A percentile compares a stretch with the other conserved stretches of the same genome.
phyloP scores from a whole-genome alignment of 2,329 filamentous ascomycete species.

The Exophiala spinifera region DNA sequence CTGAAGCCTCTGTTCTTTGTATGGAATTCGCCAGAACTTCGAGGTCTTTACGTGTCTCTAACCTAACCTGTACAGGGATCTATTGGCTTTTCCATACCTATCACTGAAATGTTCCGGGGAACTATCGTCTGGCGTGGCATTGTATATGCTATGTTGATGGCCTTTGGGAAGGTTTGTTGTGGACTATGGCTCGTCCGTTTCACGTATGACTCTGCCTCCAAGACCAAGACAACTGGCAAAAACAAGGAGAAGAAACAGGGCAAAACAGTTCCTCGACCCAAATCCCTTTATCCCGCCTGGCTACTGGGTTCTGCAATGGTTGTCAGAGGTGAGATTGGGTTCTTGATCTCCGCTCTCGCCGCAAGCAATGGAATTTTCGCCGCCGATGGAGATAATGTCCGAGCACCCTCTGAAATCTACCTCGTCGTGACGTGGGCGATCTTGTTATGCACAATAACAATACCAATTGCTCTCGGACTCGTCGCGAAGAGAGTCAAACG shows the following conservation, averaged over 20 bases:
- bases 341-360: slow-evolving; percentile 68
- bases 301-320: slow-evolving; percentile 70
- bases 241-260: background rate
- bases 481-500: slow-evolving; percentile 46
- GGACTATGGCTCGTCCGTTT: slow-evolving; percentile 56
- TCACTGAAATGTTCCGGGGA: slow-evolving; percentile 64
- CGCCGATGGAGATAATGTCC: slow-evolving; percentile 13
- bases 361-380: slow-evolving; percentile 52
- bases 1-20: slow-evolving; percentile 72
- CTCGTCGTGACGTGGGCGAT: slow-evolving; percentile 57
- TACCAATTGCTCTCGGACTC: slow-evolving; percentile 52
- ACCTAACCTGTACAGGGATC: slow-evolving; percentile 36
- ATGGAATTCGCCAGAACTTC: no score
- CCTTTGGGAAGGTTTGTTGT: slow-evolving; percentile 58
- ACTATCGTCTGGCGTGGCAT: slow-evolving; percentile 68
- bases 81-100: slow-evolving; percentile 76
- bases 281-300: slow-evolving; percentile 63
- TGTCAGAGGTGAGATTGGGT: slow-evolving; percentile 75
- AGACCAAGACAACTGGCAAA: background rate
- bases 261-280: slow-evolving; percentile 38
- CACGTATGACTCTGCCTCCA: background rate
- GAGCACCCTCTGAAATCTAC: slow-evolving; percentile 45
- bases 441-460: slow-evolving; percentile 55
- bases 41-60: no score
- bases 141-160: slow-evolving; percentile 70